Conservation (phyloP, 108 stramenopile species). For the Skeletonema grethae region DNA sequence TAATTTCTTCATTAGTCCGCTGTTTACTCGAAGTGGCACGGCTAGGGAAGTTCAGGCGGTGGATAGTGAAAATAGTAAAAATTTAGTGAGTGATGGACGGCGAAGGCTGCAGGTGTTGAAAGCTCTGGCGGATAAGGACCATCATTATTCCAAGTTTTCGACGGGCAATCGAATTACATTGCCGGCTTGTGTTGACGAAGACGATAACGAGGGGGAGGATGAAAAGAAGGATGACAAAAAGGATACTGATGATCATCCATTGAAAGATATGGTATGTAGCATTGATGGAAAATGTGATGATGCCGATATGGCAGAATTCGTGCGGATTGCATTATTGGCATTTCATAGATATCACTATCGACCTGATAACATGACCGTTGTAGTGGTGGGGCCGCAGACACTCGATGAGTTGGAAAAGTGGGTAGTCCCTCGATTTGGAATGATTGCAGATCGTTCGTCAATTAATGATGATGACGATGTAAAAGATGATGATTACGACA, state of each 20-base stretch:
- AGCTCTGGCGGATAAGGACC: slow-evolving; percentile 58
- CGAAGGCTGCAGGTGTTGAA: slow-evolving; percentile 85
- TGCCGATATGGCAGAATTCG: slow-evolving; percentile 46
- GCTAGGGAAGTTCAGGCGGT: slow-evolving; percentile 86
- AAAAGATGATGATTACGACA: slow-evolving; percentile 1
- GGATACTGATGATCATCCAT: slow-evolving; percentile 12
- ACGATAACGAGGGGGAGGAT: background rate
- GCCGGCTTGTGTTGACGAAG: slow-evolving; percentile 28
- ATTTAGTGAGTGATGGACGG: slow-evolving; percentile 73
- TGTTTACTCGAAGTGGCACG: slow-evolving; percentile 79
- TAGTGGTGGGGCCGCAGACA: slow-evolving; percentile 78
- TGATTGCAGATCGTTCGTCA: slow-evolving; percentile 46
- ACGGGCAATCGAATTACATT: slow-evolving; percentile 81
- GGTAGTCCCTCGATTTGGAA: slow-evolving; percentile 65
- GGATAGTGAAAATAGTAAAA: slow-evolving; percentile 89
- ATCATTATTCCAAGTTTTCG: slow-evolving; percentile 85
- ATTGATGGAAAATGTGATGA: slow-evolving; percentile 42
- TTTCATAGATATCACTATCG: slow-evolving; percentile 85
- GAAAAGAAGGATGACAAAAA: background rate
- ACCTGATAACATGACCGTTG: slow-evolving; percentile 78
- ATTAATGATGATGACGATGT: background rate
- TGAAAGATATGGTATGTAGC: slow-evolving; percentile 12
- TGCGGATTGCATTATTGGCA: slow-evolving; percentile 72
- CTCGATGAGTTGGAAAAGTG: slow-evolving; percentile 80
- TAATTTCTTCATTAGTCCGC: slow-evolving; percentile 78